Conservation (phyloP, 2,329 filamentous ascomycete species). For the Verruconis gallopava region DNA sequence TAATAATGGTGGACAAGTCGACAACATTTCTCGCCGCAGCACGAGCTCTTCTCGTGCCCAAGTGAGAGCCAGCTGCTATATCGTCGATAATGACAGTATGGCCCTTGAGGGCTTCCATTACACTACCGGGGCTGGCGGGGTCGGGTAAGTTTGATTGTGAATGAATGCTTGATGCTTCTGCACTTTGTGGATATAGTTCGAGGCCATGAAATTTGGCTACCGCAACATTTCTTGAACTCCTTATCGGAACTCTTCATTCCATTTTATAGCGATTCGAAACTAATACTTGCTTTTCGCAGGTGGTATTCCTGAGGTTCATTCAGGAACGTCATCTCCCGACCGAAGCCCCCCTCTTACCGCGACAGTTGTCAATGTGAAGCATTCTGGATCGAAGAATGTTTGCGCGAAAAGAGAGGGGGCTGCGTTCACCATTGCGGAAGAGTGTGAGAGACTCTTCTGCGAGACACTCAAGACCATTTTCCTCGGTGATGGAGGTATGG, state of each 20-base stretch:
- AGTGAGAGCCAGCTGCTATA: slow-evolving; percentile 84
- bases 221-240: too few relatives aligned
- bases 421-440: slow-evolving; percentile 86
- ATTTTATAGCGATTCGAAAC: too few relatives aligned
- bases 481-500: slow-evolving; percentile 83
- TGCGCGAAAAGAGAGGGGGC: slow-evolving; percentile 67
- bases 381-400: slow-evolving; percentile 24
- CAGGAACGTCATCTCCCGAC: slow-evolving; percentile 67
- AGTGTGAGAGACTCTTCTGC: slow-evolving; percentile 99
- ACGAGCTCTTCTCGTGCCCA: slow-evolving; percentile 54
- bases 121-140: slow-evolving; percentile 71
- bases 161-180: too few relatives aligned
- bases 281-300: too few relatives aligned
- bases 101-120: slow-evolving; percentile 79
- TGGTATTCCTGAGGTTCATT: slow-evolving; percentile 34
- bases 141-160: slow-evolving; percentile 21
- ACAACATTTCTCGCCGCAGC: slow-evolving; percentile 20
- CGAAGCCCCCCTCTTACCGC: slow-evolving; percentile 82
- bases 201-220: too few relatives aligned
- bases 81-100: slow-evolving; percentile 57
- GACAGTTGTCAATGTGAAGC: slow-evolving; percentile 50
- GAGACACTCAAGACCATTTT: slow-evolving; percentile 88
- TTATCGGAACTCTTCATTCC: too few relatives aligned
- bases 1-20: slow-evolving; percentile 30
- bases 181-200: too few relatives aligned